Conservation (phyloP, 2,329 filamentous ascomycete genomes). For the Ploettnerulaceae sp. region DNA sequence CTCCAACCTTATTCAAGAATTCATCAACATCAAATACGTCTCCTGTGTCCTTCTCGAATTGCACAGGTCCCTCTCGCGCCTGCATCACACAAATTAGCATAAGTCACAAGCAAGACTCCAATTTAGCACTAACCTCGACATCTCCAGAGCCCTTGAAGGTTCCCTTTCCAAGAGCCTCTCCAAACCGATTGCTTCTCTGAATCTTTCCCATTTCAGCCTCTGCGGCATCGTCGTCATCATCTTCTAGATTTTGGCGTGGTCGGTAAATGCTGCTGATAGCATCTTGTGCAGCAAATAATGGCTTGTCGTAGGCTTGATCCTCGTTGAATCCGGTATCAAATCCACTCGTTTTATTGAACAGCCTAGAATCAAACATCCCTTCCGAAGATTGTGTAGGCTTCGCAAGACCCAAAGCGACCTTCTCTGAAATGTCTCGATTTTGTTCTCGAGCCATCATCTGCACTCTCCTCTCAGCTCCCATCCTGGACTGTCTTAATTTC, state of each 20-base stretch:
- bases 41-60: conserved; percentile 82
- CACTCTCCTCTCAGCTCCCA: conserved; percentile 88
- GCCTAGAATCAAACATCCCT: conserved; percentile 91
- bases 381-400: conserved; percentile 91
- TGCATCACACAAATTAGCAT: conserved; percentile 35
- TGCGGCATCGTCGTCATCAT: conserved; percentile 71
- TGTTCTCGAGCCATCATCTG: conserved; percentile 94
- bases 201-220: conserved; percentile 84
- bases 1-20: conserved; percentile 75
- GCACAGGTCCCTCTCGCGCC: conserved; percentile 83
- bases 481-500: conserved; percentile 86
- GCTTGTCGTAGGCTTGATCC: conserved; percentile 96
- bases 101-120: background rate
- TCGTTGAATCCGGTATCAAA: conserved; percentile 94
- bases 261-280: conserved; percentile 93
- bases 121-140: conserved; percentile 58
- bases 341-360: conserved; percentile 92
- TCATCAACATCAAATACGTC: conserved; percentile 95
- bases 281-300: conserved; percentile 91
- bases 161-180: conserved; percentile 78
- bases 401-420: conserved; percentile 87
- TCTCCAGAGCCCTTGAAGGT: conserved; percentile 86
- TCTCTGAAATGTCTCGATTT: conserved; percentile 94
- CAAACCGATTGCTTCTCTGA: conserved; percentile 74
- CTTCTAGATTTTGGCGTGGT: conserved; percentile 68